Base-by-base conservation (phyloP, 768 basidiomycete genomes). In the Tulasnella sp. region DNA sequence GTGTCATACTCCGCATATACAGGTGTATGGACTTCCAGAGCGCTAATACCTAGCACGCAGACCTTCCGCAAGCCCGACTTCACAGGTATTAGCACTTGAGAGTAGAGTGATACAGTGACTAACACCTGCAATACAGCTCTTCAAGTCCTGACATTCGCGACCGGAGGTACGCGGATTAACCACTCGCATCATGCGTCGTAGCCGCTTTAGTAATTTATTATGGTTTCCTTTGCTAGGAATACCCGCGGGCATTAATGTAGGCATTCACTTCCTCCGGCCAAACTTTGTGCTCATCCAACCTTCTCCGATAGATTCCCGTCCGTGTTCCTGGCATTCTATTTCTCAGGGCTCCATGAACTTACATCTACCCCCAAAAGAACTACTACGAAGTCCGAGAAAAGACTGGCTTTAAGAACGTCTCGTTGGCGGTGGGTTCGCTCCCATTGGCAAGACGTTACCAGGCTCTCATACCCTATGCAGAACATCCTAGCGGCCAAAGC, bases 401-500 rank as follows among this genome's bases (percentile, higher is more conserved):
- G 2, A 83, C 84, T 40, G 94, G 94, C 0, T 95, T 94, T 82
- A 95, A 95, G 82, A 95, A 95, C 76, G 93, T 95, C 42, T 91
- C 90, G 0, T 84, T 94, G 34, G 87, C 89, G 1, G 90, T 90
- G 79, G 74, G 89, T 79, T 22, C n/a, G 41, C 35, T 72, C 36
- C 40, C 40, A 26, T 32, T n/a, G 22, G 19, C 19, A 14, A 36
- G 9, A 22, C 9, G 3, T 16, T 35, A n/a, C 22, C 26, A 17
- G 9, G 17, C 2, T 5, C 39, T 37, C 37, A 37, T 22, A 14
- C 4, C 32, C 26, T 29, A 35, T 19, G 8, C 75, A 91, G 86
- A 94, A 94, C 79, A 88, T 94, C 68, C 86, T 94, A 40, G 86
- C 91, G 12, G 93, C 93, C n/a, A 94, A 94, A 79, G 88, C 90